These are phyloP conservation scores for Calamus simplicifolius DNA, from an alignment of 176 grass and related monocot genomes.

Conservation along the genomic window DNA sequence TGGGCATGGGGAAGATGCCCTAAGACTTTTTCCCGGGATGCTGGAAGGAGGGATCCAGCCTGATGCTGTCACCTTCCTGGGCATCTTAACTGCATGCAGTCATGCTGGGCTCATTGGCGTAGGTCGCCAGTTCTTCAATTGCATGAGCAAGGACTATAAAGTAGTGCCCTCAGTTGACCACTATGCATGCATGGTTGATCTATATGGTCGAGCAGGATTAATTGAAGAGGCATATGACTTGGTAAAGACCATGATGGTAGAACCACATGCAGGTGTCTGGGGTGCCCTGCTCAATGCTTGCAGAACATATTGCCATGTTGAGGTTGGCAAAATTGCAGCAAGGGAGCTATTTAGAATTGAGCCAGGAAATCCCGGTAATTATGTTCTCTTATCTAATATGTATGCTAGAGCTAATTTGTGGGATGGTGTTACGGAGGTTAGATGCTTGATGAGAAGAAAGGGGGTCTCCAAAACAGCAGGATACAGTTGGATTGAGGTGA, in stretches of 20 bases:
- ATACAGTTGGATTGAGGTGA: constrained; percentile 57
- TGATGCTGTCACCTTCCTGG: constrained; percentile 44
- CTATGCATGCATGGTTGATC: constrained; percentile 65
- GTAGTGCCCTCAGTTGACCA: constrained; percentile 41
- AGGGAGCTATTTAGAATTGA: constrained; percentile 46
- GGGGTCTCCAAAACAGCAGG: constrained; percentile 33
- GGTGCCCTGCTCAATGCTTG: constrained; percentile 70
- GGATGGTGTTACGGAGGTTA: constrained; percentile 35
- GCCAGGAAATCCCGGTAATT: constrained; percentile 47
- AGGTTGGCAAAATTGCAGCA: constrained; percentile 31
- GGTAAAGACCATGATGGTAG: constrained; percentile 34
- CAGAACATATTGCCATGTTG: constrained; percentile 34
- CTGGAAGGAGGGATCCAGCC: constrained; percentile 30
- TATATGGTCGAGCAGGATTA: constrained; percentile 53
- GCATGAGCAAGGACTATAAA: constrained; percentile 31
- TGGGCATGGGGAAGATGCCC: constrained; percentile 37
- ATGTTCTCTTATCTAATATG: constrained; percentile 55
- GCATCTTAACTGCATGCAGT: constrained; percentile 46
- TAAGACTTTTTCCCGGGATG: constrained; percentile 37
- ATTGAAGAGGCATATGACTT: constrained; percentile 36
- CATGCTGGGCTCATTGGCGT: constrained; percentile 39
- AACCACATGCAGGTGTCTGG: constrained; percentile 65
- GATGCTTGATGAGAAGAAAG: constrained; percentile 33
- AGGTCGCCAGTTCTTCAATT: constrained; percentile 38
- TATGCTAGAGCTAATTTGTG: constrained; percentile 35